phyloP scores from a whole-genome alignment of 2,329 filamentous ascomycete genomes.

The Diaporthe sp. region DNA sequence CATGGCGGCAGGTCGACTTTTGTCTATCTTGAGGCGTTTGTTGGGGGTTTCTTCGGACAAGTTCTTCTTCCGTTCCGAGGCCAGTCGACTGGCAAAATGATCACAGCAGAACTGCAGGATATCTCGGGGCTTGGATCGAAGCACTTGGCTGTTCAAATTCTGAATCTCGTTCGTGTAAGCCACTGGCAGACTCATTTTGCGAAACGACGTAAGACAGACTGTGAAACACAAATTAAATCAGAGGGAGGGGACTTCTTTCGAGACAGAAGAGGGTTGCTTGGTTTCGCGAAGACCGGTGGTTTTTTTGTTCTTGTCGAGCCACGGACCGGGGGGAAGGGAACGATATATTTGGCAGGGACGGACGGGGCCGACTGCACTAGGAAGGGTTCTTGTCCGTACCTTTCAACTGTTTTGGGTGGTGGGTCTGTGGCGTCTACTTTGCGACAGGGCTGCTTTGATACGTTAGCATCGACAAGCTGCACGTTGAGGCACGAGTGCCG shows the following conservation, averaged over 20 bases:
- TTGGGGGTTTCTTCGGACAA: constrained; percentile 51
- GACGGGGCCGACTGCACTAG: not conserved
- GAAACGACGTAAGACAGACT: constrained; percentile 20
- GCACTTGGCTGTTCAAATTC: constrained; percentile 72
- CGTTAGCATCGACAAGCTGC: constrained; percentile 34
- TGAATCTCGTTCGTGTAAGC: constrained; percentile 73
- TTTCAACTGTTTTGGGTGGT: constrained; percentile 34
- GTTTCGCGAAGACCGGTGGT: not conserved
- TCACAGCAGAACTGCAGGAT: constrained; percentile 79
- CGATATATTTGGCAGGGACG: constrained; percentile 12
- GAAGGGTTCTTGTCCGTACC: constrained; percentile 32
- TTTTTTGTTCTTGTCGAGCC: not conserved
- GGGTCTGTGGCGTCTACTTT: constrained; percentile 33
- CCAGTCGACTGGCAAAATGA: constrained; percentile 75
- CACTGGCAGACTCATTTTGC: constrained; percentile 60
- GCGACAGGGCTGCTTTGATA: constrained; percentile 39
- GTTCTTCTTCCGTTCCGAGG: constrained; percentile 72
- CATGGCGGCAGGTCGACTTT: constrained; percentile 60
- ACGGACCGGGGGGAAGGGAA: not conserved
- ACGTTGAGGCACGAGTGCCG: constrained; percentile 16
- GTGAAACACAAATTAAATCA: constrained; percentile 24
- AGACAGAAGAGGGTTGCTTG: constrained; percentile 16
- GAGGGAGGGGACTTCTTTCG: constrained; percentile 11
- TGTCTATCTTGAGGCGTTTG: constrained; percentile 38
- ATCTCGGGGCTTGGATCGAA: constrained; percentile 70